Base-by-base conservation (phyloP, 441 rosid species). In the Raphanus hybrid region DNA sequence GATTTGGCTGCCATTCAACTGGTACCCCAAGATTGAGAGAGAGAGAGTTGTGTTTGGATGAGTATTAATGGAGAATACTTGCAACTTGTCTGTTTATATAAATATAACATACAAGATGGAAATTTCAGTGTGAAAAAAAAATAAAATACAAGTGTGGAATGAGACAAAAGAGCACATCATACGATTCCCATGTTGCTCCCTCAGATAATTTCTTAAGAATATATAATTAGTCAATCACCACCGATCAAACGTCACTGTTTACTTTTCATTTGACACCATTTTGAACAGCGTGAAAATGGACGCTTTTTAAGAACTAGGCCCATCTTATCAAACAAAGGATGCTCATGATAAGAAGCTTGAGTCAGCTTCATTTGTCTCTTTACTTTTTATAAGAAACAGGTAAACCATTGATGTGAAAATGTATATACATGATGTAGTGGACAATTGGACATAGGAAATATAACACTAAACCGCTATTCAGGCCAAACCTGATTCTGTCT, bases 1-100 rank as follows among this genome's bases (percentile, higher is more conserved):
- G 55, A 77, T 29, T 43, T 77, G 32, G 67, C 71, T 57, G 80
- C 80, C 76, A 77, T 76, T 39, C 6, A 4, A 12, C 37, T 59
- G 27, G 20, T 67, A 41, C 59, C 12, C 6, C 6, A 35, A 18
- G 63, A 52, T 14, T 43, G 34, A 39, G 63, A 65, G 57, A 67
- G 58, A 50, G 45, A 41, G 78, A 74, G 20, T 15, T 29, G 61
- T 50, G 71, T 52, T 29, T 61, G 61, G 75, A 29, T 32, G 48
- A 29, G 68, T 29, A 45, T 29, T 61, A 29, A 62, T 48, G 50
- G 50, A 12, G 68, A 29, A 6, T 61, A 39, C 18, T 29, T 8
- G 62, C 37, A 26, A 67, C 41, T 64, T 26, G 48, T 67, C n/a
- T 48, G 69, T 66, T 14, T 75, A 12, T 50, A 75, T 61, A 23